Percentiles rank a stretch among this genome's conserved stretches.
Conservation (phyloP, 768 basidiomycete species). For the Thelephora ganbajun region DNA sequence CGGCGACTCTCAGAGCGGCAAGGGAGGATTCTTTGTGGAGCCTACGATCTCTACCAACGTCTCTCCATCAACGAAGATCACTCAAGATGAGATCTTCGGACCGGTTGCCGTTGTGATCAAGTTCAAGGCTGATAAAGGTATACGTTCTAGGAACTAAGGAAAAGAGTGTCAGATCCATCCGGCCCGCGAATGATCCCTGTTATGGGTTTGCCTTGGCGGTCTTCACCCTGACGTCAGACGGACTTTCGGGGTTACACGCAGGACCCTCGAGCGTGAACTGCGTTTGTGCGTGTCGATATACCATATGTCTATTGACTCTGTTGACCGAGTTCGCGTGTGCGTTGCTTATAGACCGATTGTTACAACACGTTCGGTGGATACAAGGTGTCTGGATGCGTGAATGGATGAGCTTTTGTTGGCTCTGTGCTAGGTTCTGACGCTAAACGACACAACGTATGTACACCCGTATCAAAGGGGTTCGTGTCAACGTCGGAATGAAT, state of each 20-base stretch:
- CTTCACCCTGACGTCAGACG: conserved; percentile 68
- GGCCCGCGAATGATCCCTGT: conserved; percentile 69
- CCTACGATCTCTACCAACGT: conserved; percentile 52
- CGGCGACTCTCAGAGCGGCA: conserved; percentile 39
- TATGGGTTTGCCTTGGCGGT: conserved; percentile 86
- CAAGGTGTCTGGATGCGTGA: conserved; percentile 54
- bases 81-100: conserved; percentile 50
- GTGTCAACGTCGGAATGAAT: conserved; percentile 35
- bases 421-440: not conserved
- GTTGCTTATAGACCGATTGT: conserved; percentile 25
- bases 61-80: conserved; percentile 41
- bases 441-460: conserved; percentile 22
- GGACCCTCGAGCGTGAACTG: conserved; percentile 73
- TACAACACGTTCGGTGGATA: conserved; percentile 46
- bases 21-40: conserved; percentile 47
- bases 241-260: conserved; percentile 60
- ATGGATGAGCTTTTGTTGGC: conserved; percentile 1
- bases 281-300: conserved; percentile 32
- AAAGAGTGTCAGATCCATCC: too few relatives aligned
- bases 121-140: conserved; percentile 40
- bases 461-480: conserved; percentile 45
- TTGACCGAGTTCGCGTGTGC: not conserved
- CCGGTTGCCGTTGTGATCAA: conserved; percentile 56
- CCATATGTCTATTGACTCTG: not conserved
- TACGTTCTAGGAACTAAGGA: not conserved